A percentile compares a stretch with the other conserved stretches of the same genome.
phyloP scores from a whole-genome alignment of 2,329 filamentous ascomycete species.

The Penicillium sp. region DNA sequence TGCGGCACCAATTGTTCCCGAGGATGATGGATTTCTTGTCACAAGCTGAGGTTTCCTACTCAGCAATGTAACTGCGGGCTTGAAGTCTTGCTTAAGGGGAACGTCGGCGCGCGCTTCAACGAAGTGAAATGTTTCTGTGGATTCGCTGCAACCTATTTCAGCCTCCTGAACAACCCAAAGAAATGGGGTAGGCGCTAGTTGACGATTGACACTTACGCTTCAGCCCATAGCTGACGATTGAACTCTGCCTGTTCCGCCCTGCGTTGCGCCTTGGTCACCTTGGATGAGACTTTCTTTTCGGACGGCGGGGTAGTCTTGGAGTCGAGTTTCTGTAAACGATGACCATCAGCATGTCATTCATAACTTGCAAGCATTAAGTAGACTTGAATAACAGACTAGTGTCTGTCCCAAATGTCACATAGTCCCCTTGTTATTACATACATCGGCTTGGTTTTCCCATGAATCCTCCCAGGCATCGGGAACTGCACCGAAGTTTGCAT shows the following conservation, averaged over 20 bases:
- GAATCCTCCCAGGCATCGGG: constrained; percentile 89
- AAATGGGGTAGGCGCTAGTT: neutral
- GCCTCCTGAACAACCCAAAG: neutral
- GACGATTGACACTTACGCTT: constrained; percentile 59
- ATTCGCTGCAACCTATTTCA: constrained; percentile 56
- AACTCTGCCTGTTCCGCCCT: constrained; percentile 76
- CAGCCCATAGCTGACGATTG: constrained; percentile 84
- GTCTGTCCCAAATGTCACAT: neutral
- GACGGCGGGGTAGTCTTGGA: constrained; percentile 38
- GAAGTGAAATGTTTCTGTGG: constrained; percentile 71
- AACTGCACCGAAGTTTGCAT: constrained; percentile 51
- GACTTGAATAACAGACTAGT: neutral
- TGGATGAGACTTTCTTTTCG: constrained; percentile 48
- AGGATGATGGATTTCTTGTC: constrained; percentile 51
- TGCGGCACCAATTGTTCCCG: constrained; percentile 39
- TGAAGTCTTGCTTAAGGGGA: constrained; percentile 69
- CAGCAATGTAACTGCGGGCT: constrained; percentile 77
- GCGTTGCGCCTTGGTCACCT: constrained; percentile 71
- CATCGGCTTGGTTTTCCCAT: constrained; percentile 79
- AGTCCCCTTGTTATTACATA: constrained; percentile 31
- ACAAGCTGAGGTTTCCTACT: constrained; percentile 74
- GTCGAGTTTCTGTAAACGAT: constrained; percentile 38
- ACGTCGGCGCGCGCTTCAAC: constrained; percentile 63
- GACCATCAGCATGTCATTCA: constrained; percentile 4
- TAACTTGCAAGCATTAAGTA: neutral